Percentiles rank a stretch among this genome's conserved stretches.
These are phyloP conservation scores for Amanita fuliginea DNA, from an alignment of 768 basidiomycete species.

Conservation along the genomic window DNA sequence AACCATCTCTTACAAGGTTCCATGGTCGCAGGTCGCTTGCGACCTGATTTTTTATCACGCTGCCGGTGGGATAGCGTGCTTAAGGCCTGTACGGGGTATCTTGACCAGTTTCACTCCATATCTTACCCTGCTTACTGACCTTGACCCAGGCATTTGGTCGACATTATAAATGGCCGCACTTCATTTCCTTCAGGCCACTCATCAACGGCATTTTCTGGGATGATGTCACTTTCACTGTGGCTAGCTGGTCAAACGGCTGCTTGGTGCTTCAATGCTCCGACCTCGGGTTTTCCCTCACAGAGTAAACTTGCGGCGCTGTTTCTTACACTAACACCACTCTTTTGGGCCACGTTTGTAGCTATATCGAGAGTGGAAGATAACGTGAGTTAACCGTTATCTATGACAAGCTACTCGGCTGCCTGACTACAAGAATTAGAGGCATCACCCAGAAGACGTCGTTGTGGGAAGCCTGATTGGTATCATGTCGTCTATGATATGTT, in stretches of 20 bases:
- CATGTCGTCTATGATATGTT: conserved; percentile 34
- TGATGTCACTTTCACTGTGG: conserved; percentile 52
- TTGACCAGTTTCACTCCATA: background rate
- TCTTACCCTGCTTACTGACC: conserved; percentile 2
- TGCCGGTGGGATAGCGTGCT: conserved; percentile 46
- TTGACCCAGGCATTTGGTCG: conserved; percentile 19
- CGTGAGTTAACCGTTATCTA: conserved; percentile 25
- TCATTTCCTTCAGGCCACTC: conserved; percentile 69
- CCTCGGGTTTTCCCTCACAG: conserved; percentile 21
- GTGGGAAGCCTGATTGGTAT: conserved; percentile 51
- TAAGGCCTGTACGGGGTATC: conserved; percentile 45
- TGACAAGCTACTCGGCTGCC: background rate
- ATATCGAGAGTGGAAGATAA: conserved; percentile 55
- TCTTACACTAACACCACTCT: conserved; percentile 41
- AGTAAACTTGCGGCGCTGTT: conserved; percentile 36
- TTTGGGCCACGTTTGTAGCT: conserved; percentile 50
- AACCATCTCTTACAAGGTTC: background rate
- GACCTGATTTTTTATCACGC: conserved; percentile 58
- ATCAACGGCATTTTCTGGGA: conserved; percentile 53
- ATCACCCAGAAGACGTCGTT: conserved; percentile 62
- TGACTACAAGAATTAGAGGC: conserved; percentile 27
- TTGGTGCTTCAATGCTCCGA: conserved; percentile 36
- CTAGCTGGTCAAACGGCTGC: conserved; percentile 56
- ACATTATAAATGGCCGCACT: conserved; percentile 37
- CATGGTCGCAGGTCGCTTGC: conserved; percentile 30